phyloP scores from a whole-genome alignment of 345 rosid genomes.

The Hibiscus mutabilis region DNA sequence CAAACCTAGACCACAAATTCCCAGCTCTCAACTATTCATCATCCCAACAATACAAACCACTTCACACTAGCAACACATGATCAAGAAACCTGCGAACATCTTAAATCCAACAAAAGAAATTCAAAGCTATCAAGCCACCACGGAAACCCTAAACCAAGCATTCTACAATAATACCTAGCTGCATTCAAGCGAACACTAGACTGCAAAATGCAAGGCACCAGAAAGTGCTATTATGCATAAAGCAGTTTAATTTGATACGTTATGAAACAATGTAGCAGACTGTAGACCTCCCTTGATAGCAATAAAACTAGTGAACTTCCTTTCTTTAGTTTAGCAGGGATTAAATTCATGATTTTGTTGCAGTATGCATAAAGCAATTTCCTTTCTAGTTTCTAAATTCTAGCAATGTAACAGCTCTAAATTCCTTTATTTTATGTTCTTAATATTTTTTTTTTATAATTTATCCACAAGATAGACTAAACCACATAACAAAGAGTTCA shows the following conservation, averaged over 20 bases:
- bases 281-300: background rate
- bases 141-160: background rate
- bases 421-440: background rate
- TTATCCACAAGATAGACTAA: background rate
- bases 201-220: background rate
- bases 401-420: background rate
- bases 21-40: background rate
- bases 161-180: background rate
- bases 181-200: background rate
- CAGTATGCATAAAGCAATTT: background rate
- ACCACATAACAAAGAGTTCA: background rate
- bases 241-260: background rate
- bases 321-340: background rate
- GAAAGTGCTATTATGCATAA: background rate
- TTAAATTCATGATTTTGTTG: background rate
- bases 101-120: background rate
- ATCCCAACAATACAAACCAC: background rate
- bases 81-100: background rate
- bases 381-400: background rate
- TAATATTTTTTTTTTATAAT: background rate
- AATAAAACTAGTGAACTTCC: background rate
- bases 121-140: conserved; percentile 2
- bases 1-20: background rate
- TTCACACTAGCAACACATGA: background rate
- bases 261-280: background rate